These are phyloP conservation scores for Alternaria infectoria DNA, from an alignment of 2,329 filamentous ascomycete genomes.

Conservation along the genomic window DNA sequence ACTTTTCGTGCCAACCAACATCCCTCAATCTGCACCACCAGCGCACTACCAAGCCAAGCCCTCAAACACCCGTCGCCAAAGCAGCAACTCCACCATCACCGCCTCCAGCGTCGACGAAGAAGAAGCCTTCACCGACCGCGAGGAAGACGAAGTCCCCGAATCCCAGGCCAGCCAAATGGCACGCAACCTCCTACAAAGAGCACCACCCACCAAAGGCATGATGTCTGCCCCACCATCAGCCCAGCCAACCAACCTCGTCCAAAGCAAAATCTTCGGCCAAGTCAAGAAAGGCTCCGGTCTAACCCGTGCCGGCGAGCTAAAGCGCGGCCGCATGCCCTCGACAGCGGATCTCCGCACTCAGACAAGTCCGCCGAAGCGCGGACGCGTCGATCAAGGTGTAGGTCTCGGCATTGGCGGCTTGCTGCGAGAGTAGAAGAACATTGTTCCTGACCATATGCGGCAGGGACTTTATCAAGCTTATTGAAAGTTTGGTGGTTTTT, in stretches of 20 bases:
- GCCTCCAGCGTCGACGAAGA: slow-evolving; percentile 49
- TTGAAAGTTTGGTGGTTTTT: slow-evolving; percentile 7
- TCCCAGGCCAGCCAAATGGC: slow-evolving; percentile 81
- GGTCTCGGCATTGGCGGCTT: slow-evolving; percentile 63
- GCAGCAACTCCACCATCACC: slow-evolving; percentile 67
- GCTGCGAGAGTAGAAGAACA: slow-evolving; percentile 34
- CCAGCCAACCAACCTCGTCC: slow-evolving; percentile 52
- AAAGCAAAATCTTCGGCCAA: slow-evolving; percentile 68
- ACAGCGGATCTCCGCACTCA: slow-evolving; percentile 29
- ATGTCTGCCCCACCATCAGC: slow-evolving; percentile 35
- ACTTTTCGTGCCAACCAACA: slow-evolving; percentile 36
- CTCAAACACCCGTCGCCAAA: slow-evolving; percentile 61
- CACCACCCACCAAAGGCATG: slow-evolving; percentile 50
- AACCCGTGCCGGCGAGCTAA: slow-evolving; percentile 36
- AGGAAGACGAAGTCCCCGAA: slow-evolving; percentile 71
- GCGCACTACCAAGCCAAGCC: slow-evolving; percentile 43
- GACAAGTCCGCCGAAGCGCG: slow-evolving; percentile 56
- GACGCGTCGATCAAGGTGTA: slow-evolving; percentile 56
- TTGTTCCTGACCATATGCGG: slow-evolving; percentile 20
- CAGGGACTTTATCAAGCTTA: slow-evolving; percentile 13
- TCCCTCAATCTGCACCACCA: slow-evolving; percentile 52
- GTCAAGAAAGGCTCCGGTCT: slow-evolving; percentile 61
- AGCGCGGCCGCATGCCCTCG: slow-evolving; percentile 39
- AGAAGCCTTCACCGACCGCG: slow-evolving; percentile 65
- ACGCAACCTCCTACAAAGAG: slow-evolving; percentile 72